A percentile compares a stretch with the other conserved stretches of the same genome.
These are phyloP conservation scores for Arctium minus DNA, from an alignment of 129 eudicot species.

Conservation along the genomic window DNA sequence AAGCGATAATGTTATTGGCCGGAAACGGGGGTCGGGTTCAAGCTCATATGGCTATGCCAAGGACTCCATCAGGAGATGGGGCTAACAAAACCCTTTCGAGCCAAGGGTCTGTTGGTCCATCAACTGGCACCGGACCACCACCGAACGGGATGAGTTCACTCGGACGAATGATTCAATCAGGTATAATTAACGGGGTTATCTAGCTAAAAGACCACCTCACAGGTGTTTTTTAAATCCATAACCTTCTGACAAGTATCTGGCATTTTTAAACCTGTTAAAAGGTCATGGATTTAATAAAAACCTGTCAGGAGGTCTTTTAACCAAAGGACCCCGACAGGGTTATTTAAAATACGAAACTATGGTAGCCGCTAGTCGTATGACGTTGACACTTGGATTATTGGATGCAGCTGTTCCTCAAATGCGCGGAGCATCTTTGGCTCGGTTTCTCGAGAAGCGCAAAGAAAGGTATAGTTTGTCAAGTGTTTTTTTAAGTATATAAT, in stretches of 20 bases:
- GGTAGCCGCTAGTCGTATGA: not conserved
- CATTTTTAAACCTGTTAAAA: not conserved
- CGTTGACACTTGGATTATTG: not conserved
- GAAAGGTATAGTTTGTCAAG: conserved; percentile 49
- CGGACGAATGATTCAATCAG: conserved; percentile 35
- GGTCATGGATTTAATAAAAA: not conserved
- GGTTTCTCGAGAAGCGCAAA: conserved; percentile 80
- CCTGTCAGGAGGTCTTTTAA: too few relatives aligned
- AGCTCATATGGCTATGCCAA: conserved; percentile 33
- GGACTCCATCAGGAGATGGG: conserved; percentile 25
- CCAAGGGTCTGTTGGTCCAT: conserved; percentile 32
- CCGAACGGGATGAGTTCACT: conserved; percentile 34
- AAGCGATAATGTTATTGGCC: conserved; percentile 79
- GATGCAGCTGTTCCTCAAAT: conserved; percentile 83
- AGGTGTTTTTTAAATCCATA: not conserved
- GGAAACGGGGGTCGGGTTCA: conserved; percentile 39
- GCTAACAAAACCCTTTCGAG: conserved; percentile 35
- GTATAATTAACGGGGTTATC: not conserved
- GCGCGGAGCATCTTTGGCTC: conserved; percentile 74
- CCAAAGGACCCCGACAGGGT: not conserved
- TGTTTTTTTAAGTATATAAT: not conserved
- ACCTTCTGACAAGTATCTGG: not conserved
- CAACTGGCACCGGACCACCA: not conserved
- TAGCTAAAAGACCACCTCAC: not conserved
- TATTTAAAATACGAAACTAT: not conserved